These are phyloP conservation scores for Pyrus bretschneideri DNA, from an alignment of 306 rosid genomes.

Conservation along the genomic window DNA sequence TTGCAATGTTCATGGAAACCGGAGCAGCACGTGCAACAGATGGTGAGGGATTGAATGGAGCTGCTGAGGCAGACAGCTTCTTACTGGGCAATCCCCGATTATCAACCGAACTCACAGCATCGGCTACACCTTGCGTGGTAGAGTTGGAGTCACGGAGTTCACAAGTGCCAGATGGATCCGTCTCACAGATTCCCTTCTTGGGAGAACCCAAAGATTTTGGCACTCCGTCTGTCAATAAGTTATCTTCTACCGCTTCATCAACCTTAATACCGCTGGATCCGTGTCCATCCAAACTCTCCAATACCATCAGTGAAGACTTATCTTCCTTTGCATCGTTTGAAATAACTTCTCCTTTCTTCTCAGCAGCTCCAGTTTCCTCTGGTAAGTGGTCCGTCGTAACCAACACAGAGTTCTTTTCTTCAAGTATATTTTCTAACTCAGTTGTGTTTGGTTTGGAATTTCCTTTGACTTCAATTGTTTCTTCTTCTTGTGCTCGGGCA, in stretches of 20 bases:
- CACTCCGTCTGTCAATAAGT: conserved; percentile 21
- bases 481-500: conserved; percentile 33
- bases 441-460: conserved; percentile 24
- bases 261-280: conserved; percentile 33
- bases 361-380: conserved; percentile 37
- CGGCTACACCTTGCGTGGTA: conserved; percentile 42
- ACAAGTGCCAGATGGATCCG: conserved; percentile 31
- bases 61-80: conserved; percentile 93
- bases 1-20: conserved; percentile 56
- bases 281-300: conserved; percentile 33
- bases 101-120: conserved; percentile 39
- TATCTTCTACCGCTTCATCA: conserved; percentile 35
- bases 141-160: conserved; percentile 41
- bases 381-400: conserved; percentile 31
- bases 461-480: conserved; percentile 33
- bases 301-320: conserved; percentile 20
- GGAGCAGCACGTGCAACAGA: conserved; percentile 60
- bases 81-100: conserved; percentile 38
- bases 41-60: conserved; percentile 90
- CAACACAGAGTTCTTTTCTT: conserved; percentile 34
- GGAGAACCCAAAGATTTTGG: conserved; percentile 33
- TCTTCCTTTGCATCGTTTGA: conserved; percentile 27
- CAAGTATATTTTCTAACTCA: conserved; percentile 27
- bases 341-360: conserved; percentile 43
- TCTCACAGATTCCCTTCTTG: conserved; percentile 34